Evolutionary conservation across 2,329 filamentous ascomycete genomes (phyloP).

Genomic region (Colletotrichum sansevieriae): DNA sequence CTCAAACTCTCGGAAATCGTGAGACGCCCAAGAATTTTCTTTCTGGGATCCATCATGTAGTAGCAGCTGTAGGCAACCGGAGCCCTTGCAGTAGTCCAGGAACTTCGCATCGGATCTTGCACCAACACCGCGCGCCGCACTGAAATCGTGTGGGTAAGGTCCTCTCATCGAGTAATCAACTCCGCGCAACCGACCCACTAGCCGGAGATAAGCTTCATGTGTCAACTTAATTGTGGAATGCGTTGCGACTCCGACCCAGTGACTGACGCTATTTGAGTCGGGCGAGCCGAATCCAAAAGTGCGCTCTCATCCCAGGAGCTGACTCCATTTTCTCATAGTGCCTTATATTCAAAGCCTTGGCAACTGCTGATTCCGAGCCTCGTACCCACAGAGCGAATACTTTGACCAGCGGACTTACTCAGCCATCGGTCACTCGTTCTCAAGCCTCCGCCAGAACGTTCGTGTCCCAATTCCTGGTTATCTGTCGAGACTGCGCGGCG

Average conservation of each 20-base stretch:
- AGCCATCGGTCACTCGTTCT: neutral
- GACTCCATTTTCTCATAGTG: too few species aligned
- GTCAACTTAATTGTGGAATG: conserved; percentile 2
- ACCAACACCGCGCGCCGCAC: neutral
- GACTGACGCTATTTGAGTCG: neutral
- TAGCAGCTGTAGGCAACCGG: neutral
- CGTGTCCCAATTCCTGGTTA: too few species aligned
- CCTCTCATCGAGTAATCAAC: conserved; percentile 9
- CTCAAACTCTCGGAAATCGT: neutral
- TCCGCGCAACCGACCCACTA: conserved; percentile 7
- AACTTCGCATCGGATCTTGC: neutral
- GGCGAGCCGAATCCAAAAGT: neutral
- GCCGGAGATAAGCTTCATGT: conserved; percentile 24
- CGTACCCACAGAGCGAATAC: neutral
- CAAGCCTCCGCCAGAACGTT: neutral
- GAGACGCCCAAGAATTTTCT: neutral
- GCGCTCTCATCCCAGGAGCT: too few species aligned
- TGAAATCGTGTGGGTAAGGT: neutral
- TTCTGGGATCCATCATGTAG: neutral
- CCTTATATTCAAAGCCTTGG: neutral
- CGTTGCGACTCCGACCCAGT: neutral
- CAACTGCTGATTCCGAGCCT: neutral
- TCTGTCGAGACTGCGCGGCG: neutral
- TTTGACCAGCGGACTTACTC: neutral
- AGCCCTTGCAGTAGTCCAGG: neutral